Evolutionary conservation across 2,329 filamentous ascomycete species (phyloP), one percentile per base, ranked within the genome.

Genomic region (Apiospora koreana): DNA sequence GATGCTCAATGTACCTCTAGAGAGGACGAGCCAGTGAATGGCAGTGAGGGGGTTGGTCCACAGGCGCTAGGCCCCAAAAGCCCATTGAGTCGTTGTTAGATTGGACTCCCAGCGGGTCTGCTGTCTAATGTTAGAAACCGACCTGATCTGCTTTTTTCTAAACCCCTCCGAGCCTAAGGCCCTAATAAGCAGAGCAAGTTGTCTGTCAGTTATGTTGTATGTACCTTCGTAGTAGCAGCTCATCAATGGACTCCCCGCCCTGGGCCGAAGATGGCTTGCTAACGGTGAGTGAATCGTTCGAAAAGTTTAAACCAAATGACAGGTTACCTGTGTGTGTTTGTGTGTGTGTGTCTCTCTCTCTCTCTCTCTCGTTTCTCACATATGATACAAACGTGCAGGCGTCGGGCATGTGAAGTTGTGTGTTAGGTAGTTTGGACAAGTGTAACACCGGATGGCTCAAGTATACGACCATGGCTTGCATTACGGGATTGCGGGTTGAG

Each of bases 371-470:
- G 35, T 35, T n/a, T 38, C n/a, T 54, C 48, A 54, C 48, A 54
- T 54, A 31, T 54, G 48, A 54, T 54, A 54, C 25, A 31, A 18
- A 18, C 10, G 18, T 58, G 28, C 50, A 35, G 50, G 16, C 35
- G 28, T 21, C 9, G 50, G 31, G 25, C 50, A 58, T 58, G 50
- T 58, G 50, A 58, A 58, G 28, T 58, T 35, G 18, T 58, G 54
- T 54, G 23, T n/a, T 58, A 58, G 9, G 28, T 62, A 35, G 31
- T 62, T 38, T 62, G 54, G 54, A 62, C 54, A 62, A 14, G 54
- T 62, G 54, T 62, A 62, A 62, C 54, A n/a, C 54, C 54, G 54
- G 54, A 38, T 62, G 54, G 54, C 28, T 62, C 54, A 62, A 62
- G 28, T 62, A 62, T 23, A 35, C 54, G 18, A 38, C 54, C 50